Evolutionary conservation across 345 rosid species (phyloP), one percentile per base, ranked within the genome.

Genomic region (Eucalyptus polyanthemos): DNA sequence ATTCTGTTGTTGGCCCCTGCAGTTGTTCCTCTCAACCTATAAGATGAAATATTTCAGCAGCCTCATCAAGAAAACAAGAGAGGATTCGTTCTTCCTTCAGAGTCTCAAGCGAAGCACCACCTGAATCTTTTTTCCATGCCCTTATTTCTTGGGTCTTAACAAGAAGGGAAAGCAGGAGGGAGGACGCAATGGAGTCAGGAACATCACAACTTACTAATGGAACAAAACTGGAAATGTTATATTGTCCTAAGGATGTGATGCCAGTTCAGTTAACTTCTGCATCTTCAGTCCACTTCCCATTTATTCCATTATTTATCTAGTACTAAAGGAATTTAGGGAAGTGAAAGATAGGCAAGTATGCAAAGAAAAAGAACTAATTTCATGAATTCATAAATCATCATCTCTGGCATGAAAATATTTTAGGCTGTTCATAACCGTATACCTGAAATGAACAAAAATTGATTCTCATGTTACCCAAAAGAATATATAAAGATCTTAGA

Each of bases 1-100:
- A 97, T 94, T 87, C 98, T 91, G 88, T 97, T 97, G 92, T 97
- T 96, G 8, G 99, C 98, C 88, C 99, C 99, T 24, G 89, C 15
- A n/a, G 89, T 56, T 15, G 99, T 96, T 90, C 99, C 97, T 89
- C 99, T 93, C 89, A 97, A 88, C 94, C 99, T 97, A 83, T 45
- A 89, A 76, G 25, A n/a, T 44, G 86, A 47, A 86, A 50, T 14
- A 54, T 72, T 72, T 72, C 58, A 17, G 25, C 49, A 80, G n/a
- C 87, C 44, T 80, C 37, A 42, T 45, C 49, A 13, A 88, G 86
- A 83, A 25, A 88, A 51, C 42, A 17, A 67, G 7, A 67, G 40
- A 67, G 42, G 24, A 53, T 86, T 34, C 47, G 6, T 86, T 53
- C 88, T 86, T n/a, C 67, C 45, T 86, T 40, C 58, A 19, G n/a